Base-by-base conservation (phyloP, 1,284 basidiomycete genomes). In the Gymnopus androsaceus region DNA sequence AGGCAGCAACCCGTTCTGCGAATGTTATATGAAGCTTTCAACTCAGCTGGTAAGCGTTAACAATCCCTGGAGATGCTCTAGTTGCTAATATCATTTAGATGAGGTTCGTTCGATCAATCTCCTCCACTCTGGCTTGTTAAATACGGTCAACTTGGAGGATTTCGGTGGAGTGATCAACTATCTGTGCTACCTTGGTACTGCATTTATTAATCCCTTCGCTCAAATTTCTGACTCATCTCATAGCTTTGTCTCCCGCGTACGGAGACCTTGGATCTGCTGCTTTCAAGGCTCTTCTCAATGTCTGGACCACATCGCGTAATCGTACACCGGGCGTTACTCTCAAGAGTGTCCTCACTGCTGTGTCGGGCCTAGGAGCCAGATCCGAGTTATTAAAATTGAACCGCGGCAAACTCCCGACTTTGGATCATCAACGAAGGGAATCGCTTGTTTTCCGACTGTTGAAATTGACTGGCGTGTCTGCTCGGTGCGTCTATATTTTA, bases 171-270 rank as follows among this genome's bases (percentile, higher is more conserved):
- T 75, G n/a, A 61, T 76, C 28, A 62, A 67, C 25, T 76, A 70
- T 59, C 58, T 84, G 4, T 75, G 72, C 57, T 55, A 71, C 54
- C 64, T 78, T 46, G 77, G 82, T 81, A 63, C 36, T n/a, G n/a
- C n/a, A 71, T 55, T 15, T 19, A 14, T 23, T 19, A n/a, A n/a
- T 8, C 6, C n/a, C 11, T 23, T 34, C 17, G 19, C n/a, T 17
- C 23, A 9, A 9, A 21, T 21, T 8, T 27, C 33, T 31, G n/a
- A 42, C 27, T 37, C 23, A 31, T 46, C 25, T 14, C 47, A 14
- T 50, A 62, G 61, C 62, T n/a, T 48, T 63, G 12, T 56, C 62
- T 19, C 40, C 57, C 44, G 45, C 62, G 9, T 59, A 61, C 30
- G 56, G 38, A 2, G n/a, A 38, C 3, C 50, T 69, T 41, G 59